Conservation (phyloP, 108 stramenopile genomes). For the Parmales sp. region DNA sequence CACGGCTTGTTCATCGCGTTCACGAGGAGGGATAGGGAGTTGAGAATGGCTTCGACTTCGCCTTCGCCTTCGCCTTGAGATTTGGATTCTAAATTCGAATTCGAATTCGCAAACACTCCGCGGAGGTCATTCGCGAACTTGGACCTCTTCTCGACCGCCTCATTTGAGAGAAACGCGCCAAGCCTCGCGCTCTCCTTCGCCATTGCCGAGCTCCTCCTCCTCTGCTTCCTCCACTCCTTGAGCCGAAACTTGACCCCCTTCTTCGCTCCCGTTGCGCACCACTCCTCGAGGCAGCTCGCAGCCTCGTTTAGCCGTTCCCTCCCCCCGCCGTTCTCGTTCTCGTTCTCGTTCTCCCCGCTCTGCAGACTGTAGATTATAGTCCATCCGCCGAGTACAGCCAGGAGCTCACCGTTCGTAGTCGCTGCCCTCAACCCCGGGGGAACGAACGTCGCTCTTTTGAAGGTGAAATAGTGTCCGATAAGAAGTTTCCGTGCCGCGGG, state of each 20-base stretch:
- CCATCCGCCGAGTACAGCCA: neutral
- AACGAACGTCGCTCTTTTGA: no score
- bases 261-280: neutral
- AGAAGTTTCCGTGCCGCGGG: neutral
- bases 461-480: no score
- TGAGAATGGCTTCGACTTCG: constrained; percentile 60
- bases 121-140: constrained; percentile 65
- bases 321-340: constrained; percentile 72
- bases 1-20: constrained; percentile 68
- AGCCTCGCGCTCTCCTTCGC: constrained; percentile 45
- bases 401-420: neutral
- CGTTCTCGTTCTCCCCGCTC: constrained; percentile 64
- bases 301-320: constrained; percentile 53
- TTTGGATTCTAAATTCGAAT: no score
- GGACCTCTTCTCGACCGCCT: constrained; percentile 68
- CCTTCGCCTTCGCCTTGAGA: constrained; percentile 44
- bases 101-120: no score
- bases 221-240: constrained; percentile 74
- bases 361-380: constrained; percentile 62
- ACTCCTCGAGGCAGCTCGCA: constrained; percentile 67
- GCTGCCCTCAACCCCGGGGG: neutral
- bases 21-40: constrained; percentile 51
- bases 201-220: constrained; percentile 29
- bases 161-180: constrained; percentile 78
- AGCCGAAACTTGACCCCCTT: constrained; percentile 47